Evolutionary conservation across 2,329 filamentous ascomycete species (phyloP).

Genomic region (Cercospora sojina): DNA sequence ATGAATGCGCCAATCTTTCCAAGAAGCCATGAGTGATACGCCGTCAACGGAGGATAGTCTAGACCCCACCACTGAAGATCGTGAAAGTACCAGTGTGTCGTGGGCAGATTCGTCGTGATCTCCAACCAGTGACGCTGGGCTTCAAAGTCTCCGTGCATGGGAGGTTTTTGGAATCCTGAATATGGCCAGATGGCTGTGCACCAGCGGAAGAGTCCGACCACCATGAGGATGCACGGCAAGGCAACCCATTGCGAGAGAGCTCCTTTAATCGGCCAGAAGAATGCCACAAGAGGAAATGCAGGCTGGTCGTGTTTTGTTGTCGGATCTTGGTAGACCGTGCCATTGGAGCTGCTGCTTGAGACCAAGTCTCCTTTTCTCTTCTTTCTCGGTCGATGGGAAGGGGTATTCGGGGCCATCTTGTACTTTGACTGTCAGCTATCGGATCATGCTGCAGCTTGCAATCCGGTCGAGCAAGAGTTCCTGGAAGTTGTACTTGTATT

Average conservation of each 20-base stretch:
- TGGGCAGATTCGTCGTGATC: slow-evolving; percentile 80
- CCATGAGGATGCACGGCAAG: slow-evolving; percentile 83
- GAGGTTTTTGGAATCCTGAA: slow-evolving; percentile 79
- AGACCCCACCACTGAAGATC: slow-evolving; percentile 97
- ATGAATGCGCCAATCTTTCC: slow-evolving; percentile 79
- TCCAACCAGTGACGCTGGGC: slow-evolving; percentile 99
- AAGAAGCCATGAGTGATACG: slow-evolving; percentile 96
- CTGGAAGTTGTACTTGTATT: neutral
- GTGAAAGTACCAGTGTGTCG: slow-evolving; percentile 97
- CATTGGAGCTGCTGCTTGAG: slow-evolving; percentile 42
- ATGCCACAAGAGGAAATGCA: slow-evolving; percentile 86
- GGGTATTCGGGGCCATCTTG: slow-evolving; percentile 28
- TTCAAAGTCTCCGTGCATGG: slow-evolving; percentile 96
- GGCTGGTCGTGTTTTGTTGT: slow-evolving; percentile 55
- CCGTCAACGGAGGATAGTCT: slow-evolving; percentile 95
- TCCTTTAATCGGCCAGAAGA: slow-evolving; percentile 86
- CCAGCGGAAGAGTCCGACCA: slow-evolving; percentile 89
- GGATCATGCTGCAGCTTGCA: slow-evolving; percentile 13
- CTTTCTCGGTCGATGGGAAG: slow-evolving; percentile 42
- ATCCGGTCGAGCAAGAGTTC: neutral
- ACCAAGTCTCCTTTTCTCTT: slow-evolving; percentile 44
- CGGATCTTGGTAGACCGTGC: slow-evolving; percentile 46
- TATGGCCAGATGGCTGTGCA: slow-evolving; percentile 90
- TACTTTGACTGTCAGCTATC: slow-evolving; percentile 10
- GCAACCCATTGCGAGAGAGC: slow-evolving; percentile 83